phyloP scores from a whole-genome alignment of 2,329 filamentous ascomycete genomes.

The Epichloe sylvatica region DNA sequence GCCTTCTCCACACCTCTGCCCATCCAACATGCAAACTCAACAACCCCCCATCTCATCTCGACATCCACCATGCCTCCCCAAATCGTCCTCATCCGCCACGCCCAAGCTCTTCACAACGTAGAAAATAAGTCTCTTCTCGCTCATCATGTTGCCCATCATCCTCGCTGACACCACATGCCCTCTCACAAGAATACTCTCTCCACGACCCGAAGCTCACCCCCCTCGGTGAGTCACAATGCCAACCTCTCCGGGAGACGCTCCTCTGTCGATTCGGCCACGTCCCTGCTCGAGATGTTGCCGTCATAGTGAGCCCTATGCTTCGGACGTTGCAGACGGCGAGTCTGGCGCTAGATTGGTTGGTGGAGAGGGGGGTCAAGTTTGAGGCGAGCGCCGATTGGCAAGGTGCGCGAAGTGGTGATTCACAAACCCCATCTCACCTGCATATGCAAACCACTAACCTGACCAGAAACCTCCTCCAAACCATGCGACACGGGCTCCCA shows the following conservation, averaged over 20 bases:
- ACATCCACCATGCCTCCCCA: slow-evolving; percentile 33
- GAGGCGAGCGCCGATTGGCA: slow-evolving; percentile 51
- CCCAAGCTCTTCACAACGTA: slow-evolving; percentile 51
- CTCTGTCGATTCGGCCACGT: slow-evolving; percentile 20
- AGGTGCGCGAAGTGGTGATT: slow-evolving; percentile 23
- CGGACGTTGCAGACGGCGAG: slow-evolving; percentile 52
- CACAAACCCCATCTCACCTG: slow-evolving; percentile 1
- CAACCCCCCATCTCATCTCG: not conserved
- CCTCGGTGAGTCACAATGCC: slow-evolving; percentile 36
- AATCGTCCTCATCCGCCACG: slow-evolving; percentile 79
- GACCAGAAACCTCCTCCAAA: slow-evolving; percentile 36
- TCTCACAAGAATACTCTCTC: slow-evolving; percentile 31
- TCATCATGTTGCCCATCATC: not conserved
- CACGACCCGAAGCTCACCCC: slow-evolving; percentile 38
- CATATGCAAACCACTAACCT: not conserved
- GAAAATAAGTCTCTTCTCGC: slow-evolving; percentile 27
- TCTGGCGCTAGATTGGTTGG: slow-evolving; percentile 43
- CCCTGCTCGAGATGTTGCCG: slow-evolving; percentile 26
- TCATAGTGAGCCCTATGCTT: slow-evolving; percentile 51
- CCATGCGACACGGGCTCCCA: slow-evolving; percentile 48
- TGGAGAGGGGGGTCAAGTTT: slow-evolving; percentile 38
- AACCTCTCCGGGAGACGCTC: slow-evolving; percentile 28
- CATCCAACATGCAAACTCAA: not conserved
- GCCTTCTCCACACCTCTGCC: not conserved
- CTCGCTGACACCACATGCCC: slow-evolving; percentile 4